These are phyloP conservation scores for Annulohypoxylon bovei DNA, from an alignment of 495 filamentous ascomycete genomes.

Conservation along the genomic window DNA sequence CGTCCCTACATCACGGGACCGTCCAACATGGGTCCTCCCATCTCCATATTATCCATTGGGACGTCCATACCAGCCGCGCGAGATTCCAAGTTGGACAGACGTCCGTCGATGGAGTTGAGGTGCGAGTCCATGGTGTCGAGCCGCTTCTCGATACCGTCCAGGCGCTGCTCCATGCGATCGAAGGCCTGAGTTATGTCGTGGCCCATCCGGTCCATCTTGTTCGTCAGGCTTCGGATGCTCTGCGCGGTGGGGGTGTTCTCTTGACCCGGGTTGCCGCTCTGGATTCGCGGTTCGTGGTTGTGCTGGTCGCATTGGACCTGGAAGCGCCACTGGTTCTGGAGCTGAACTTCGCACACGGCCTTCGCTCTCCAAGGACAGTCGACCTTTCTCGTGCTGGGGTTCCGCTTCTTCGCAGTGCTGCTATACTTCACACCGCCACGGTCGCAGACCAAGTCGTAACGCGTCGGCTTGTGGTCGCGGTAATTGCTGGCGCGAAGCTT, in stretches of 20 bases:
- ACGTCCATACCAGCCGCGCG: constrained; percentile 54
- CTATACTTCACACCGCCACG: constrained; percentile 63
- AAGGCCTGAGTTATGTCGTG: constrained; percentile 56
- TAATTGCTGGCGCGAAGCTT: constrained; percentile 64
- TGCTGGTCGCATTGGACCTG: constrained; percentile 57
- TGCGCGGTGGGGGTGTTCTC: constrained; percentile 59
- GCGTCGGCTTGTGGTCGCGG: constrained; percentile 60
- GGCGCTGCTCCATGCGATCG: constrained; percentile 41
- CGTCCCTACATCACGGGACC: constrained; percentile 39
- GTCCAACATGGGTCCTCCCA: constrained; percentile 42
- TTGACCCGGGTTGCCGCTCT: constrained; percentile 53
- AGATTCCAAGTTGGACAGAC: constrained; percentile 53
- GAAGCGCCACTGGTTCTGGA: constrained; percentile 62
- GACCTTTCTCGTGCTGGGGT: constrained; percentile 62
- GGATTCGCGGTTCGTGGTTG: constrained; percentile 60
- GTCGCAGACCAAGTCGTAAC: constrained; percentile 63
- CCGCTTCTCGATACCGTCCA: constrained; percentile 55
- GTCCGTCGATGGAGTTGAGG: constrained; percentile 52
- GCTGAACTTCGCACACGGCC: constrained; percentile 62
- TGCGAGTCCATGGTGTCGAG: constrained; percentile 55
- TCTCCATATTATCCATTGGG: constrained; percentile 59
- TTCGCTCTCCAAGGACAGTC: constrained; percentile 64
- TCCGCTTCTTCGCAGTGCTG: constrained; percentile 64
- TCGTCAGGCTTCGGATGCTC: constrained; percentile 55
- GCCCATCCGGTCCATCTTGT: constrained; percentile 59